Conservation (phyloP, 2,329 filamentous ascomycete species). For the Myriosclerotinia curreyana region DNA sequence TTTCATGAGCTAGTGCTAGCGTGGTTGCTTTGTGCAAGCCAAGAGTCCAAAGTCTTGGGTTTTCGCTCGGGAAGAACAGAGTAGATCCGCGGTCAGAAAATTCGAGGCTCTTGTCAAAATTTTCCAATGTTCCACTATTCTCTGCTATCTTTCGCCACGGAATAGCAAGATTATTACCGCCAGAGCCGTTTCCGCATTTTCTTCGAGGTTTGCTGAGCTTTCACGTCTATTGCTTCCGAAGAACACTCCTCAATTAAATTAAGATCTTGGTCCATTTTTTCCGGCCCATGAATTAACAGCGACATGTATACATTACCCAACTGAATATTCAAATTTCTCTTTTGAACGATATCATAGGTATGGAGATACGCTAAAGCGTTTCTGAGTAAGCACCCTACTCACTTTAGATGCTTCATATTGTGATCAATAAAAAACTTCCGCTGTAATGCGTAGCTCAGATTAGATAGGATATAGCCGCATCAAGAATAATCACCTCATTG, state of each 20-base stretch:
- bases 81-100: background rate
- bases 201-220: rapidly evolving
- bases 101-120: background rate
- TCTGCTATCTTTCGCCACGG: background rate
- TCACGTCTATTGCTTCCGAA: background rate
- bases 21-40: too few species aligned
- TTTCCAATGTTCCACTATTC: background rate
- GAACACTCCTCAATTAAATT: background rate
- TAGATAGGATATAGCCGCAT: background rate
- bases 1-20: too few species aligned
- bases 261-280: background rate
- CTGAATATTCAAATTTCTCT: background rate
- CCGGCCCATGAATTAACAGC: background rate
- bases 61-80: background rate
- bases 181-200: background rate
- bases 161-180: background rate
- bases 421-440: background rate
- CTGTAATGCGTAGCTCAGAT: background rate
- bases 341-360: background rate
- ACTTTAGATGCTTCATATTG: background rate
- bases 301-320: background rate
- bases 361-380: background rate
- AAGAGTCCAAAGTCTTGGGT: background rate
- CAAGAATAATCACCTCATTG: background rate
- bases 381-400: background rate